Conservation (phyloP, 2,329 filamentous ascomycete genomes). For the Botrytis paeoniae region DNA sequence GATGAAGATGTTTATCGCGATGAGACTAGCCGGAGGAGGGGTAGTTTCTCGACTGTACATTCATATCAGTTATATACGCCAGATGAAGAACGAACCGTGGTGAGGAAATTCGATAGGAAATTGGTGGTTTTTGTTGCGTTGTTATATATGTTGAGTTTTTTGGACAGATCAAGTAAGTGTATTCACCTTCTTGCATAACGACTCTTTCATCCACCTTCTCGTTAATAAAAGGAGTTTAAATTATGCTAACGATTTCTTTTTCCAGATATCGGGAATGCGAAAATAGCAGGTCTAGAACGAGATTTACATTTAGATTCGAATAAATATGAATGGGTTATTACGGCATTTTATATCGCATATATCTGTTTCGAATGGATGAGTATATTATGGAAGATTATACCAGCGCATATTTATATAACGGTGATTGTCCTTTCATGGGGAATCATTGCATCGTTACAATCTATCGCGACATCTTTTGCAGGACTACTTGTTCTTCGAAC, state of each 20-base stretch:
- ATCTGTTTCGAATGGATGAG: slow-evolving; percentile 65
- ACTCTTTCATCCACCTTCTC: background rate
- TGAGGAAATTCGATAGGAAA: slow-evolving; percentile 71
- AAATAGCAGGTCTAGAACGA: slow-evolving; percentile 60
- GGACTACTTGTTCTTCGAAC: slow-evolving; percentile 54
- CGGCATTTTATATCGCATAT: slow-evolving; percentile 61
- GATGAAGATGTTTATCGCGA: slow-evolving; percentile 18
- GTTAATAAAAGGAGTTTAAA: background rate
- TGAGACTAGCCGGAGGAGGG: slow-evolving; percentile 26
- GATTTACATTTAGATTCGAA: slow-evolving; percentile 52
- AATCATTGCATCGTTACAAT: slow-evolving; percentile 71
- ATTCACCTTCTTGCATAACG: slow-evolving; percentile 27
- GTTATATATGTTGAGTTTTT: slow-evolving; percentile 79
- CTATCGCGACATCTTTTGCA: slow-evolving; percentile 60
- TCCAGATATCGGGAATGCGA: slow-evolving; percentile 60
- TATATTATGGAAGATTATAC: slow-evolving; percentile 57
- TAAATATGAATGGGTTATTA: slow-evolving; percentile 60
- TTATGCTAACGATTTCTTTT: background rate
- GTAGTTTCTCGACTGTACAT: slow-evolving; percentile 37
- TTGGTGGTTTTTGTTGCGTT: slow-evolving; percentile 79
- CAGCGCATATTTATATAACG: slow-evolving; percentile 58
- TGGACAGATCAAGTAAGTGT: slow-evolving; percentile 86
- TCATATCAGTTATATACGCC: slow-evolving; percentile 54
- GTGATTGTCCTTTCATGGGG: slow-evolving; percentile 76
- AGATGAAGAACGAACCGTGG: slow-evolving; percentile 70